Evolutionary conservation across 139 green algal species (phyloP), one percentile per base, ranked within the genome.

Genomic region (Eudorina sp.): DNA sequence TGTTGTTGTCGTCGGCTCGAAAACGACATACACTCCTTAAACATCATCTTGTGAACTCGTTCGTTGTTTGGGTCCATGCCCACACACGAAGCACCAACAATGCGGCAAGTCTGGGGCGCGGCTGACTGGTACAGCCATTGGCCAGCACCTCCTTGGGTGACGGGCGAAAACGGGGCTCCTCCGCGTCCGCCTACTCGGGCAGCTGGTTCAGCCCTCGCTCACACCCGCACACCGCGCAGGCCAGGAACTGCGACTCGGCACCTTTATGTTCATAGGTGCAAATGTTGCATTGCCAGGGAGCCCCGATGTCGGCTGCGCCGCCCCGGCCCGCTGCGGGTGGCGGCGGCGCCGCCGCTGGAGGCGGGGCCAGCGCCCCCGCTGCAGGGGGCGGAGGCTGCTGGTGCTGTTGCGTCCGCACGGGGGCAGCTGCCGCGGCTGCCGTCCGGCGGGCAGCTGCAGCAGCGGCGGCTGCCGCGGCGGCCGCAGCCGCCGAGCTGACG

Each of bases 191-290:
- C n/a, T n/a, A n/a, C n/a, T n/a, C n/a, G n/a, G 45, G 43, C 53
- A 90, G 62, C 73, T 90, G 31, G 62, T 70, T 11, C 51, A 85
- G 19, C n/a, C 69, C 75, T 13, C 31, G 45, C 62, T 74, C 53
- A 34, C 75, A 85, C 79, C 78, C 75, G 53, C 88, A 92, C 21
- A 94, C 86, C 6, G 84, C 78, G 69, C 90, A 91, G n/a, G 85
- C 84, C 53, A 92, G 80, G 43, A 90, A 91, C 48, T 85, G 11
- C 23, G 66, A 48, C 78, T 92, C 85, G 0, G 38, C 1, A 13
- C 85, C 85, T n/a, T 46, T 45, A 45, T 92, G 90, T 48, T 92
- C 90, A 45, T 92, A 92, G 16, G 90, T 92, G 80, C 90, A 92
- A n/a, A 92, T 85, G 16, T 36, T 18, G 62, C 90, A 92, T 34